Percentiles rank a stretch among this genome's conserved stretches.
Evolutionary conservation across 441 rosid species (phyloP).

Genomic region (Lagerstroemia fauriei): DNA sequence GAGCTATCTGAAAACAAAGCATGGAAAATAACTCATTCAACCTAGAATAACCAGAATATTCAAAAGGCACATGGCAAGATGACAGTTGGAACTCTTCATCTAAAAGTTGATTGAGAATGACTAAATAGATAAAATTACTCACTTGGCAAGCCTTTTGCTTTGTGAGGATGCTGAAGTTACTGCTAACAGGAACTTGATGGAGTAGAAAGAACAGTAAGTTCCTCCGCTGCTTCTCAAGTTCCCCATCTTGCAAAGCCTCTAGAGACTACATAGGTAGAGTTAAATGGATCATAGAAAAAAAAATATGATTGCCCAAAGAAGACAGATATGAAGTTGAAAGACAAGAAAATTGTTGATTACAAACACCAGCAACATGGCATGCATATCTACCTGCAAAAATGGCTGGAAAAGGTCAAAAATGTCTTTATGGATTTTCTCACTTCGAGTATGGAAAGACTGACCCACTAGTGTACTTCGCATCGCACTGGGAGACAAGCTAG

Average conservation of each 20-base stretch:
- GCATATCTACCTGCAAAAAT: constrained; percentile 75
- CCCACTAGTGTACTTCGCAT: constrained; percentile 96
- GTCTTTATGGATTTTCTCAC: constrained; percentile 93
- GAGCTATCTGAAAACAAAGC: constrained; percentile 72
- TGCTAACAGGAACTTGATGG: constrained; percentile 95
- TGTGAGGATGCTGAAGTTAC: constrained; percentile 84
- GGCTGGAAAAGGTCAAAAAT: constrained; percentile 96
- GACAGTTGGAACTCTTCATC: constrained; percentile 30
- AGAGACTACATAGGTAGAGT: constrained; percentile 65
- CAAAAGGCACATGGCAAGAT: constrained; percentile 25
- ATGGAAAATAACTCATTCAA: constrained; percentile 29
- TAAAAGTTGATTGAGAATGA: constrained; percentile 6
- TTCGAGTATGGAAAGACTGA: constrained; percentile 94
- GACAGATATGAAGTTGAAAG: constrained; percentile 15
- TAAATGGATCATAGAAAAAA: constrained; percentile 22
- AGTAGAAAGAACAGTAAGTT: constrained; percentile 92
- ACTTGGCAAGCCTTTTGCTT: constrained; percentile 93
- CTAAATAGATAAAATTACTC: constrained; percentile 35
- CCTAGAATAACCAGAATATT: not conserved
- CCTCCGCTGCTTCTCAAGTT: constrained; percentile 91
- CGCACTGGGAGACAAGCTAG: constrained; percentile 94
- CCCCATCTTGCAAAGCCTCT: constrained; percentile 97
- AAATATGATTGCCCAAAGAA: constrained; percentile 13
- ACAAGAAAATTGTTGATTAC: constrained; percentile 14
- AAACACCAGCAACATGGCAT: constrained; percentile 18